These are phyloP conservation scores for Rhizophagus clarus DNA, from an alignment of 192 early-diverging fungal species.

Conservation along the genomic window DNA sequence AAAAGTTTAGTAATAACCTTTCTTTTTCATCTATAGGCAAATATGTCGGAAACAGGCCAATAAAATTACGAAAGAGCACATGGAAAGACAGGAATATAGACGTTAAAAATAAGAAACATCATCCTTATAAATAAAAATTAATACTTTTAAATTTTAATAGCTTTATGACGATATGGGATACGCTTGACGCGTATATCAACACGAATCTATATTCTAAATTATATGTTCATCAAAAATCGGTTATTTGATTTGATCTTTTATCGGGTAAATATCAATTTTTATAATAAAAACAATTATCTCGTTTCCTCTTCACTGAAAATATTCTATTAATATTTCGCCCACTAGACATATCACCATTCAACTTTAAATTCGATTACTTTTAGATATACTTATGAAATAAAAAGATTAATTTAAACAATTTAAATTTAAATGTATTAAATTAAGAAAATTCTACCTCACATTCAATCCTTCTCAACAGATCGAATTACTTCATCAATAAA, in stretches of 20 bases:
- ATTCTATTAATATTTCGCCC: too few species aligned
- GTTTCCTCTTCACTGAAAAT: too few species aligned
- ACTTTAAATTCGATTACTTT: too few species aligned
- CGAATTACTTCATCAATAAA: background rate
- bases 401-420: too few species aligned
- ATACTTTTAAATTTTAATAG: background rate
- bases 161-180: background rate
- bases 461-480: background rate
- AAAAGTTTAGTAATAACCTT: background rate
- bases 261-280: too few species aligned
- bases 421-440: too few species aligned
- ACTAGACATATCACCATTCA: too few species aligned
- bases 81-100: constrained; percentile 92
- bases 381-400: too few species aligned
- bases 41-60: constrained; percentile 93
- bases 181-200: background rate
- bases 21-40: constrained; percentile 64
- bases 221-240: background rate
- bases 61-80: constrained; percentile 89
- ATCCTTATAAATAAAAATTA: constrained; percentile 30
- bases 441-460: background rate
- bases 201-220: background rate
- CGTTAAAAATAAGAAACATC: constrained; percentile 38
- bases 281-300: too few species aligned
- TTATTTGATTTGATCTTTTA: too few species aligned